Evolutionary conservation across 73 alveolate genomes (phyloP).

Genomic region (Durusdinium trenchii): DNA sequence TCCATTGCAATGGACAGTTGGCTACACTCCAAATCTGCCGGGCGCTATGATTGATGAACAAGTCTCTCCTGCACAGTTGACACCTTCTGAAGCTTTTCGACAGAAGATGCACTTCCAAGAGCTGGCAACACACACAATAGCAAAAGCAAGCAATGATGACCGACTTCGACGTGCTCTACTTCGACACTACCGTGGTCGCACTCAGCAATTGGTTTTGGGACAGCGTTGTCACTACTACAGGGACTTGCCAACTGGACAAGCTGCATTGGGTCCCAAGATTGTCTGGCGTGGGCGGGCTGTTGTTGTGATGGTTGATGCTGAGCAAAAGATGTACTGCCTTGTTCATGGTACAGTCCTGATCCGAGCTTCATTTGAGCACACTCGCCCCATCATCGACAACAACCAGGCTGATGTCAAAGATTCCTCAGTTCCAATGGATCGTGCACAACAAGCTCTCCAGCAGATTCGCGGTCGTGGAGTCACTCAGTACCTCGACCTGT

Average conservation of each 20-base stretch:
- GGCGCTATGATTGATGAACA: neutral
- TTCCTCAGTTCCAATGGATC: neutral
- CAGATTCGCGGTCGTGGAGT: neutral
- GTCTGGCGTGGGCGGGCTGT: neutral
- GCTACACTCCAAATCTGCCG: too few species aligned
- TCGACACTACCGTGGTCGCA: neutral
- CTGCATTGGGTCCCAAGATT: neutral
- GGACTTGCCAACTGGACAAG: neutral
- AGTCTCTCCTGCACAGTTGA: neutral
- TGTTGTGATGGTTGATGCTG: neutral
- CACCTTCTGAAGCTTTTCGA: neutral
- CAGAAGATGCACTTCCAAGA: neutral
- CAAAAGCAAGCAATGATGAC: neutral
- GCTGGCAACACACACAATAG: neutral
- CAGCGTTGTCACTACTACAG: slow-evolving; percentile 13
- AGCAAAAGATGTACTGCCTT: neutral
- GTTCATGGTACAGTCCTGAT: neutral
- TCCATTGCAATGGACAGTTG: slow-evolving; percentile 37
- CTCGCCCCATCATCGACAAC: neutral
- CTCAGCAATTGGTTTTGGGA: neutral
- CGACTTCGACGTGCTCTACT: neutral
- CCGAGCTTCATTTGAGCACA: slow-evolving; percentile 10
- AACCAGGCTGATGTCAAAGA: too few species aligned
- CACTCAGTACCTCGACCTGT: slow-evolving; percentile 4
- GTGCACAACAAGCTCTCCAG: neutral